phyloP scores from a whole-genome alignment of 345 rosid genomes.

The Eucalyptus cloeziana region DNA sequence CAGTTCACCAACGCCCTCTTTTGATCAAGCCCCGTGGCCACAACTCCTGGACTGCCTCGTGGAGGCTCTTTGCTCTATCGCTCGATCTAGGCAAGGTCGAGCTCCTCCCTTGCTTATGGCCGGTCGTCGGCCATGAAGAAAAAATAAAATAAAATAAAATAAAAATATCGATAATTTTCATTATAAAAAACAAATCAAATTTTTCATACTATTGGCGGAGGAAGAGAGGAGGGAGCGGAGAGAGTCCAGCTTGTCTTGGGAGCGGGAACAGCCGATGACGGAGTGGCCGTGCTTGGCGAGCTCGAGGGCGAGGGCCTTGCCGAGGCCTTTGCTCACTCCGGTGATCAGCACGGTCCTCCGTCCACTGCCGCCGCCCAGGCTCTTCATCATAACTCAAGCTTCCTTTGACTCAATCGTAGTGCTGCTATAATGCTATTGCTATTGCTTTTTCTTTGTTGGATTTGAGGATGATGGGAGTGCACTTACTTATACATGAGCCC shows the following conservation, averaged over 20 bases:
- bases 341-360: conserved; percentile 51
- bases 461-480: not conserved
- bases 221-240: conserved; percentile 51
- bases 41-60: no score
- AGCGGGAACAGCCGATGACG: conserved; percentile 81
- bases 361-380: conserved; percentile 1
- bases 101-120: no score
- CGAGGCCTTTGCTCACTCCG: conserved; percentile 85
- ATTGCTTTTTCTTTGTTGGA: not conserved
- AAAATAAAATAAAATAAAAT: no score
- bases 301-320: conserved; percentile 79
- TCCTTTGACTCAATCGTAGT: not conserved
- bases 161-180: no score
- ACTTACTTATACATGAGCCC: not conserved
- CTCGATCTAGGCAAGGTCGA: no score
- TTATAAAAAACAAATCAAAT: no score
- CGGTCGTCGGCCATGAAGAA: no score
- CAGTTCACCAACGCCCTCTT: no score
- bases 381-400: not conserved
- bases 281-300: conserved; percentile 83
- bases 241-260: conserved; percentile 59
- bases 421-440: not conserved
- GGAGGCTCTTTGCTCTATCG: no score
- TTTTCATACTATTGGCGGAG: conserved; percentile 2
- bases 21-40: no score